Evolutionary conservation across 495 filamentous ascomycete genomes (phyloP).

Genomic region (Letharia lupina): DNA sequence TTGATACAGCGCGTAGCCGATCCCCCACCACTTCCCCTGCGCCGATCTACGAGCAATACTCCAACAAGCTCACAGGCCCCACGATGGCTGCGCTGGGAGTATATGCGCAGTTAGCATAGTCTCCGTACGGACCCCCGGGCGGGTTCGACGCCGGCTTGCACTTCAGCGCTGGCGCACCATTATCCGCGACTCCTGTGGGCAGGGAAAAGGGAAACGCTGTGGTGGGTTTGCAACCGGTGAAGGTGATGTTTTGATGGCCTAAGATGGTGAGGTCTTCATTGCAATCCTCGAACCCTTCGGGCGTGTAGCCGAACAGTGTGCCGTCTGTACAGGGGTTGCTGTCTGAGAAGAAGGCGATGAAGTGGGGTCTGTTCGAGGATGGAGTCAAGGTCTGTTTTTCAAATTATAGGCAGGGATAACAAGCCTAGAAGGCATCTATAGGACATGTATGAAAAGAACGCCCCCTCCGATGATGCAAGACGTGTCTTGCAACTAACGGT

Average conservation of each 20-base stretch:
- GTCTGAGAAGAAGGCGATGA: slow-evolving; percentile 2
- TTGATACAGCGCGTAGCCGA: not conserved
- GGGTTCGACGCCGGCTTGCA: not conserved
- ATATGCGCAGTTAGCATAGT: not conserved
- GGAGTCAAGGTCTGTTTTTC: not conserved
- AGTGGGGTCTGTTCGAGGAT: not conserved
- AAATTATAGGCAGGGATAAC: not conserved
- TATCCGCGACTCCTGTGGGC: not conserved
- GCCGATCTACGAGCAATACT: not conserved
- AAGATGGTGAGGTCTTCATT: not conserved
- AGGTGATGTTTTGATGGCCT: not conserved
- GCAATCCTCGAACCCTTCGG: not conserved
- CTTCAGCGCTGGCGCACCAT: not conserved
- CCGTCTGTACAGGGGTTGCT: not conserved
- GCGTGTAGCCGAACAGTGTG: not conserved
- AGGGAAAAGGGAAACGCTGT: not conserved
- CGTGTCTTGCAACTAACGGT: not conserved
- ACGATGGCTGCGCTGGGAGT: not conserved
- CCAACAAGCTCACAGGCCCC: not conserved
- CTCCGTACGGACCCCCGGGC: not conserved
- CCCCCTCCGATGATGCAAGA: not conserved
- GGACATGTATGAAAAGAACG: not conserved
- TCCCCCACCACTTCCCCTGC: not conserved
- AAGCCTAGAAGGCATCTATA: not conserved
- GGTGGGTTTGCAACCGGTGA: not conserved